Evolutionary conservation across 371 early-diverging fungal genomes (phyloP).

Genomic region (Mucor sp.): DNA sequence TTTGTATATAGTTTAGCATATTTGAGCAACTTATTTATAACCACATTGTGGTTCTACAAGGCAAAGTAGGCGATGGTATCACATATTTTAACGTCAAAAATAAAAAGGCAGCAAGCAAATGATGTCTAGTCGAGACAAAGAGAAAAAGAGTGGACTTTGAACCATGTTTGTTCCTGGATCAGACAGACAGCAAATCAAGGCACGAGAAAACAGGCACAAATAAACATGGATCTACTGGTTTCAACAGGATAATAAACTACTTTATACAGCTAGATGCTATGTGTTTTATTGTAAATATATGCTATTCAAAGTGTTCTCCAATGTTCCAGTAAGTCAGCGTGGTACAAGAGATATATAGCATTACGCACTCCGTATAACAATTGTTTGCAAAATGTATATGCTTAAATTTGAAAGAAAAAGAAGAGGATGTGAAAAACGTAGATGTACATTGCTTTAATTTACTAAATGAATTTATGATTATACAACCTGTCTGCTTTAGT

Average conservation of each 20-base stretch:
- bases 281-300: neutral
- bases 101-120: neutral
- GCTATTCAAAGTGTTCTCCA: neutral
- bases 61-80: neutral
- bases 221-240: neutral
- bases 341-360: neutral
- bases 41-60: constrained; percentile 1
- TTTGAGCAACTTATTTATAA: neutral
- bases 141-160: neutral
- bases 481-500: neutral
- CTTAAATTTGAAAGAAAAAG: neutral
- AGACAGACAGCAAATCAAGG: neutral
- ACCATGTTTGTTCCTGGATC: neutral
- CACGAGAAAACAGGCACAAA: neutral
- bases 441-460: neutral
- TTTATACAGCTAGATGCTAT: neutral
- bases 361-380: too few relatives aligned
- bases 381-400: too few relatives aligned
- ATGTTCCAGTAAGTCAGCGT: neutral
- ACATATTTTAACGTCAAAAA: neutral
- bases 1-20: constrained; percentile 3
- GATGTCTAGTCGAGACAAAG: neutral
- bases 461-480: neutral
- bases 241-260: neutral
- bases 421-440: neutral